phyloP scores from a whole-genome alignment of 2,329 filamentous ascomycete species.

The Fusarium nelsonii region DNA sequence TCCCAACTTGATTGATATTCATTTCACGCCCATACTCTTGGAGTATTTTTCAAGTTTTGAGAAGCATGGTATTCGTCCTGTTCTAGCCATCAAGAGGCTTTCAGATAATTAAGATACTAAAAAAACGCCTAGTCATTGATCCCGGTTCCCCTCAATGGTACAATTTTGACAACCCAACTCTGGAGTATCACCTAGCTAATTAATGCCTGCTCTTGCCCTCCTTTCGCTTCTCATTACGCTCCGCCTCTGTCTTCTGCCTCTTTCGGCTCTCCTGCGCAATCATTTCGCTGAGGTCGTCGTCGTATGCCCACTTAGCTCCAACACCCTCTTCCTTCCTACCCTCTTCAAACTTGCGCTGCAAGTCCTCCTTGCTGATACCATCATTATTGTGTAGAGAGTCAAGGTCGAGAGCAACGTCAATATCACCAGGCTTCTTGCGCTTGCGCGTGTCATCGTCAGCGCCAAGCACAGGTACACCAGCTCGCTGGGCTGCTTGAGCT shows the following conservation, averaged over 20 bases:
- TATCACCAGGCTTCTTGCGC: constrained; percentile 95
- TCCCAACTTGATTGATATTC: constrained; percentile 46
- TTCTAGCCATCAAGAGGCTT: constrained; percentile 36
- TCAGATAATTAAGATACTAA: constrained; percentile 40
- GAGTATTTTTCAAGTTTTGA: constrained; percentile 25
- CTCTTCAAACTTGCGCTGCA: constrained; percentile 84
- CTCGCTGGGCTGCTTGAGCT: constrained; percentile 58
- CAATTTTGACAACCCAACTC: constrained; percentile 19
- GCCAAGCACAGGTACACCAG: constrained; percentile 79
- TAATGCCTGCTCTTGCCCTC: constrained; percentile 66
- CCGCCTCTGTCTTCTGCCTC: constrained; percentile 87
- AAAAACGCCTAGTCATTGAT: constrained; percentile 34
- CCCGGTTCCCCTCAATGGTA: constrained; percentile 32
- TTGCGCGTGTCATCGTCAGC: constrained; percentile 82
- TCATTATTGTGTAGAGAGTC: constrained; percentile 81
- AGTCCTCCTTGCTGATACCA: constrained; percentile 85
- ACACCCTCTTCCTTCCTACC: constrained; percentile 73
- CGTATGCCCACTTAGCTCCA: constrained; percentile 77
- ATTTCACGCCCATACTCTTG: constrained; percentile 12
- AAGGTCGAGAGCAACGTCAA: constrained; percentile 91
- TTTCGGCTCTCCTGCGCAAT: constrained; percentile 94
- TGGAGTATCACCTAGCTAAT: constrained; percentile 20
- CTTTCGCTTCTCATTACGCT: constrained; percentile 76
- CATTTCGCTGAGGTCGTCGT: constrained; percentile 95
- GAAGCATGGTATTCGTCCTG: constrained; percentile 43